These are phyloP conservation scores for Paramecium sexaurelia DNA, from an alignment of 73 alveolate genomes.

Conservation along the genomic window DNA sequence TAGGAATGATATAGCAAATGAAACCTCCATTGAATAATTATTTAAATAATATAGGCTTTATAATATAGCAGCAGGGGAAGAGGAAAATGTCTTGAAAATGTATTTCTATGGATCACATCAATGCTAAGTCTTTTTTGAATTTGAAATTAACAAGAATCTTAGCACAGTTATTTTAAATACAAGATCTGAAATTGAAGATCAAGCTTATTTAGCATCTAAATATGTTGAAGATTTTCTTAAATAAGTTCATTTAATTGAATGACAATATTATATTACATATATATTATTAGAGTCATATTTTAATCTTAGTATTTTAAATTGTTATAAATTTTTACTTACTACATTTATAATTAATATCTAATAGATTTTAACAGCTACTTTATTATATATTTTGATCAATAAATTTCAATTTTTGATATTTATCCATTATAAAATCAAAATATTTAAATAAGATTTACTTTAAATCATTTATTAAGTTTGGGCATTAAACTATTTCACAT, in stretches of 20 bases:
- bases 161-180: conserved; percentile 10
- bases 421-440: too few species aligned
- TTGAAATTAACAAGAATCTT: conserved; percentile 30
- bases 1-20: conserved; percentile 50
- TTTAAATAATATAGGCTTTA: conserved; percentile 58
- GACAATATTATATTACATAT: not conserved
- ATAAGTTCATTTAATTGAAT: not conserved
- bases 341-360: too few species aligned
- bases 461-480: too few species aligned
- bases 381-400: too few species aligned
- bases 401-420: too few species aligned
- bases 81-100: conserved; percentile 57
- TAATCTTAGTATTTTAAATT: too few species aligned
- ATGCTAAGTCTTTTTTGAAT: conserved; percentile 31
- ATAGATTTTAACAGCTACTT: too few species aligned
- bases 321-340: too few species aligned
- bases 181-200: conserved; percentile 57
- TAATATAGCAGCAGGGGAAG: conserved; percentile 69
- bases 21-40: conserved; percentile 33
- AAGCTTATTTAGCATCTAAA: conserved; percentile 20
- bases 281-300: not conserved
- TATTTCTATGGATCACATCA: conserved; percentile 42
- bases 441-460: too few species aligned
- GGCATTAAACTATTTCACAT: too few species aligned
- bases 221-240: conserved; percentile 56